These are phyloP conservation scores for Mycena vulgaris DNA, from an alignment of 768 basidiomycete species.

Conservation along the genomic window DNA sequence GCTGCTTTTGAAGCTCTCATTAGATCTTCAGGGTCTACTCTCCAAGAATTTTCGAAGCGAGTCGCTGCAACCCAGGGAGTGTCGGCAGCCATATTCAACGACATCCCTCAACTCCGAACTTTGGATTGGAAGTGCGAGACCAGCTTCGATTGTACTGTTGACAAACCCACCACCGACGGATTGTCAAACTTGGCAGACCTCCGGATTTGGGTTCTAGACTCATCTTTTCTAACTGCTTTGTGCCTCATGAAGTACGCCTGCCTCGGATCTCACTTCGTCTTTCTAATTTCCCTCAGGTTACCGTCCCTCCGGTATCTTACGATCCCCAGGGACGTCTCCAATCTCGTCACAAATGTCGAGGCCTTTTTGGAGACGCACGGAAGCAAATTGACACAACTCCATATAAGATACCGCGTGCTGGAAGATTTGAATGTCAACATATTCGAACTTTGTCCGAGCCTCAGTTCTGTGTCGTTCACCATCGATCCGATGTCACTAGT, in stretches of 20 bases:
- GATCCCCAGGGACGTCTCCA: no score
- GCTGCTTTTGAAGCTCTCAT: constrained; percentile 7
- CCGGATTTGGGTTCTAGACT: not conserved
- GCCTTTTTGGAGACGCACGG: constrained; percentile 13
- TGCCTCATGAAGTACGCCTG: not conserved
- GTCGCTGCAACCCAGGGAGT: not conserved
- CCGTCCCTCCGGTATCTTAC: not conserved
- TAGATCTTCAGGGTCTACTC: not conserved
- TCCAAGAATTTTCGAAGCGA: not conserved
- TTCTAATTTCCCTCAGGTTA: constrained; percentile 2
- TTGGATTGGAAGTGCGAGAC: constrained; percentile 9
- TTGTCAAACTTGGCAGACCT: not conserved
- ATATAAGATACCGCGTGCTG: not conserved
- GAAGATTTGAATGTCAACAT: not conserved
- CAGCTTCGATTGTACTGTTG: not conserved
- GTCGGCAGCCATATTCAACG: constrained; percentile 1
- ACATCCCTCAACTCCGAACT: not conserved
- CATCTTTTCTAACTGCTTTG: not conserved
- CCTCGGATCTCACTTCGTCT: not conserved
- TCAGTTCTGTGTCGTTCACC: not conserved
- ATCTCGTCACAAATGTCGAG: not conserved
- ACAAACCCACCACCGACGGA: not conserved
- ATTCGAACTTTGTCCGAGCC: constrained; percentile 15
- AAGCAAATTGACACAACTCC: constrained; percentile 1
- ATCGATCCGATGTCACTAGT: no score